These are phyloP conservation scores for Polychaeton citri DNA, from an alignment of 2,329 filamentous ascomycete species.

Conservation along the genomic window DNA sequence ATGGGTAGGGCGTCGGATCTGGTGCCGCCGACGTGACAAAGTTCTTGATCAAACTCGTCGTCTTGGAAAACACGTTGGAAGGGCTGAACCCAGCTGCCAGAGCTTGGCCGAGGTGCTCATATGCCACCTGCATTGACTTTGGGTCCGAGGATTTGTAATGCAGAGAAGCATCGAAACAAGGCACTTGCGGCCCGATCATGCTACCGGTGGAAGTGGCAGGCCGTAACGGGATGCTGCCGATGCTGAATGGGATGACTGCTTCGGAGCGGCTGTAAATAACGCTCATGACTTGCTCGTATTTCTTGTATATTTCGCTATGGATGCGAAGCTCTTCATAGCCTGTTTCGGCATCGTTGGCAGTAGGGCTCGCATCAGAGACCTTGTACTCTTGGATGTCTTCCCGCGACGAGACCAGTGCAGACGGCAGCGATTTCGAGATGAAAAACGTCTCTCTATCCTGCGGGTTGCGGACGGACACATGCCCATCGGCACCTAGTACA, in stretches of 20 bases:
- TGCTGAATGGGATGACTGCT: constrained; percentile 30
- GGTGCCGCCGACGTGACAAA: constrained; percentile 14
- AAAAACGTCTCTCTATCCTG: constrained; percentile 32
- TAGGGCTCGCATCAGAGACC: constrained; percentile 24
- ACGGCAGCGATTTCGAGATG: constrained; percentile 31
- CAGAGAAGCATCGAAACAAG: constrained; percentile 20
- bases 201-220: constrained; percentile 32
- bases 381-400: constrained; percentile 36
- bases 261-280: constrained; percentile 34
- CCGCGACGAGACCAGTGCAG: constrained; percentile 31
- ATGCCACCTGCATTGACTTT: constrained; percentile 22
- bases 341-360: constrained; percentile 22
- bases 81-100: constrained; percentile 20
- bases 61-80: constrained; percentile 13
- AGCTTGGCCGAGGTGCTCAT: constrained; percentile 18
- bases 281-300: constrained; percentile 24
- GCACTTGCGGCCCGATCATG: constrained; percentile 25
- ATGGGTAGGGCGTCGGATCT: constrained; percentile 9
- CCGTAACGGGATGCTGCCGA: constrained; percentile 27
- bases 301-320: constrained; percentile 34
- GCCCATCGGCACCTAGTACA: constrained; percentile 39
- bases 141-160: constrained; percentile 17
- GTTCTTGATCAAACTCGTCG: constrained; percentile 16
- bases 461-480: constrained; percentile 41
- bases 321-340: constrained; percentile 34